Evolutionary conservation across 2,329 filamentous ascomycete species (phyloP).

Genomic region (Aspergillus luchuensis): DNA sequence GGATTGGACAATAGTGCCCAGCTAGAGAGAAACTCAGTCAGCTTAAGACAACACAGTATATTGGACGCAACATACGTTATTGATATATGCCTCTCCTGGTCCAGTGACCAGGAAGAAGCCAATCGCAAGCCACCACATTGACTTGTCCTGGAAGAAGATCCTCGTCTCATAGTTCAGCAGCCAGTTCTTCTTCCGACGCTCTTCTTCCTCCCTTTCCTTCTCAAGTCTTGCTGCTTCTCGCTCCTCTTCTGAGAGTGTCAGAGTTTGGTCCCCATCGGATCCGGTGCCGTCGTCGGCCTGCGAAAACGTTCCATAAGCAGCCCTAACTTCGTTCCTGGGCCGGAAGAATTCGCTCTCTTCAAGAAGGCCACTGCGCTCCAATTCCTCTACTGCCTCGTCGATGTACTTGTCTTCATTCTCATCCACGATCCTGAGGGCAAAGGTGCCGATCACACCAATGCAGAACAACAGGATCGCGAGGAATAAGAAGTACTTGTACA

Average conservation of each 20-base stretch:
- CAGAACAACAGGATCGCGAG: conserved; percentile 69
- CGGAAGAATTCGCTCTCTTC: conserved; percentile 70
- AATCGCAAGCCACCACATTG: conserved; percentile 92
- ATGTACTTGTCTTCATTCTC: conserved; percentile 77
- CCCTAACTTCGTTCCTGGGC: conserved; percentile 49
- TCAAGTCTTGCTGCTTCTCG: conserved; percentile 31
- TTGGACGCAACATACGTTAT: conserved; percentile 61
- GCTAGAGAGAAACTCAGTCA: conserved; percentile 30
- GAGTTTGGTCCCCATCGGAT: conserved; percentile 45
- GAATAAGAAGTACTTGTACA: conserved; percentile 87
- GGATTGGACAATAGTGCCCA: conserved; percentile 90
- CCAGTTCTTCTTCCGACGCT: conserved; percentile 78
- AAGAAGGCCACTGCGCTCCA: conserved; percentile 85
- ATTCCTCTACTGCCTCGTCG: conserved; percentile 82
- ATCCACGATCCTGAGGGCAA: conserved; percentile 76
- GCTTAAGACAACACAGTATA: not conserved
- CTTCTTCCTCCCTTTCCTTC: conserved; percentile 54
- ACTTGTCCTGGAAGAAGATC: conserved; percentile 79
- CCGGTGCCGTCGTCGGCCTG: conserved; percentile 39
- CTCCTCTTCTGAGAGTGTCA: conserved; percentile 33
- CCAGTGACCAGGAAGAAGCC: conserved; percentile 93
- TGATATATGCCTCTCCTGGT: conserved; percentile 96
- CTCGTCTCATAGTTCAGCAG: conserved; percentile 88
- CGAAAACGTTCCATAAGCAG: conserved; percentile 49
- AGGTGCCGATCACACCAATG: conserved; percentile 72